Evolutionary conservation across 371 early-diverging fungal genomes (phyloP), one percentile per base, ranked within the genome.

Genomic region (Cokeromyces recurvatus): DNA sequence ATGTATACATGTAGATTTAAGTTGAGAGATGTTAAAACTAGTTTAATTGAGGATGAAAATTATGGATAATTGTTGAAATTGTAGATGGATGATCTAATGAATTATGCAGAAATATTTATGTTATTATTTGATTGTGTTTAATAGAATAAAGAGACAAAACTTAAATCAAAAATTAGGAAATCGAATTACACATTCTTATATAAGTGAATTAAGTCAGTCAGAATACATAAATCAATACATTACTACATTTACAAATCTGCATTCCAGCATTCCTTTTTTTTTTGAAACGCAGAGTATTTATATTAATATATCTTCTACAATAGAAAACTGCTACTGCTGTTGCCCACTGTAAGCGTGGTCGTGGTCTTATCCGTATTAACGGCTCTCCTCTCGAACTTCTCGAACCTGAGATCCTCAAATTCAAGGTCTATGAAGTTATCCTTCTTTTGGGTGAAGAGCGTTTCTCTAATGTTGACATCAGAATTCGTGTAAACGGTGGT

Each of bases 311-410:
- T 46, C 7, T 15, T 36, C n/a, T 38, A 6, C 22, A n/a, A 32
- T 49, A 97, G 94, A 99, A 99, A 88, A 98, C 95, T 80, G 99
- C 99, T 72, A 94, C 97, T 59, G 99, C 99, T 63, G 96, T 94
- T 57, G 97, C 98, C 63, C 88, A 91, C 84, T 97, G 96, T 90
- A 96, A 94, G 84, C 89, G 90, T 71, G 95, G 98, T 51, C 85
- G 84, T 71, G 97, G 97, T 70, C 88, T 94, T 91, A 55, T 55
- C 45, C 55, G 91, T 78, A 80, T 99, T 61, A 98, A 99, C 81
- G 98, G 99, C 50, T 90, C 91, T 62, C 99, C 99, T 59, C 74
- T 99, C 43, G 91, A 93, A 55, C 86, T 99, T 57, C 82, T 96
- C 47, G 89, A 95, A 78, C 97, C 99, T 63, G 94, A 92, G 79